Base-by-base conservation (phyloP, 305 asterid species). In the Fraxinus nigra region DNA sequence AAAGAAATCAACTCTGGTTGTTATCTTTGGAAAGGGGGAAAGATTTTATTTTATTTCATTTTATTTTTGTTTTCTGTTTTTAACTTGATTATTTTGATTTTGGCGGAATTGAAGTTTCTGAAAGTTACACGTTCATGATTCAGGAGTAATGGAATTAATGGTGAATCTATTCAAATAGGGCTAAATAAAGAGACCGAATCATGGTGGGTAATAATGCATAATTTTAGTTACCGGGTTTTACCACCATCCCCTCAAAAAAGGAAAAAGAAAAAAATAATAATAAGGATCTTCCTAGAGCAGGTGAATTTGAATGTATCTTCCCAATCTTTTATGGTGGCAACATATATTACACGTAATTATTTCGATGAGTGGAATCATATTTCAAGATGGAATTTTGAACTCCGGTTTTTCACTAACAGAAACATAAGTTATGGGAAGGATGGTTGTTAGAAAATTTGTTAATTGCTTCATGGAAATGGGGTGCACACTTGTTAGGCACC, bases 61-160 rank as follows among this genome's bases (percentile, higher is more conserved):
- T 7, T 35, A 9, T 82, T 77, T 80, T 80, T 86, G 18, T 73
- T 67, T 81, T 76, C 76, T 69, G 74, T 82, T 56, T 73, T 78
- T 67, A 18, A 76, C n/a, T 78, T 76, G 33, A 77, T 51, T 14
- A 13, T 72, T 78, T 77, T 83, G 86, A 78, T 80, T 85, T n/a
- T 79, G 77, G 69, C 38, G 72, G 75, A 81, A 82, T 83, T 88
- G 37, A 61, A 83, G 86, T 43, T 82, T 83, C 75, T 85, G 87
- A 43, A 30, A 61, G 76, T 81, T 79, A 61, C 40, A 69, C 16
- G 43, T 24, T 30, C 43, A 28, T 72, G 82, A 70, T 74, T 69
- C 67, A 18, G 26, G 75, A 14, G 48, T 79, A 40, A 16, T 26
- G 78, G 85, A 75, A 77, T 81, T 77, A 26, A 61, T 77, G 61